Base-by-base conservation (phyloP, 1,284 basidiomycete genomes). In the Crucibulum cyathiforme region DNA sequence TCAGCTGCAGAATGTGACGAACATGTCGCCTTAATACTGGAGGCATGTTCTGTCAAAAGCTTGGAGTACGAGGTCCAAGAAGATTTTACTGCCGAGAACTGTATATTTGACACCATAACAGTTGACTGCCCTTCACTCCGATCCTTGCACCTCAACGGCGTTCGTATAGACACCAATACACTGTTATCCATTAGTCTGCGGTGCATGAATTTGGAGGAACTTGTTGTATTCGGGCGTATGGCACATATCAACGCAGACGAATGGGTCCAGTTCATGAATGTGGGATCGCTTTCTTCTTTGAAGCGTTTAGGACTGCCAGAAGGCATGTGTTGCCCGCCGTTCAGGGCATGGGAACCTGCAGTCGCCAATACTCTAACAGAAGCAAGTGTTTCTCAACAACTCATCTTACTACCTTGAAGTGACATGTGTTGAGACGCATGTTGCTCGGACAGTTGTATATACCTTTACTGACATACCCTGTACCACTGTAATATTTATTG, bases 191-290 rank as follows among this genome's bases (percentile, higher is more conserved):
- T 86, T 4, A 65, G 66, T 8, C 67, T 70, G 48, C 63, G 68
- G 38, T 85, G 78, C 60, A 68, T 61, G n/a, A 71, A 74, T 45
- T 61, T 86, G 57, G 74, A 78, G 63, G 73, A 77, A 43, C 67
- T 86, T 47, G 68, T 67, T 7, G 69, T 85, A 24, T 67, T 67
- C 2, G 82, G 82, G 9, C 74, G 81, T 17, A 70, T 64, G 43
- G 69, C 78, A 8, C 69, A 72, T 39, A 61, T 84, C 19, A 63
- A 69, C 8, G 61, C 75, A 15, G 60, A 72, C 19, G 78, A 81
- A 59, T 85, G 82, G 84, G 66, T 64, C 8, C 52, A 66, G 15
- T 80, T 83, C 57, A 64, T 85, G 38, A 52, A 59, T 8, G 79
- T 74, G 35, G 73, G 77, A 7, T 64, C 67, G 7, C 63, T 81